These are phyloP conservation scores for Cruciata laevipes DNA, from an alignment of 257 asterid genomes.

Conservation along the genomic window DNA sequence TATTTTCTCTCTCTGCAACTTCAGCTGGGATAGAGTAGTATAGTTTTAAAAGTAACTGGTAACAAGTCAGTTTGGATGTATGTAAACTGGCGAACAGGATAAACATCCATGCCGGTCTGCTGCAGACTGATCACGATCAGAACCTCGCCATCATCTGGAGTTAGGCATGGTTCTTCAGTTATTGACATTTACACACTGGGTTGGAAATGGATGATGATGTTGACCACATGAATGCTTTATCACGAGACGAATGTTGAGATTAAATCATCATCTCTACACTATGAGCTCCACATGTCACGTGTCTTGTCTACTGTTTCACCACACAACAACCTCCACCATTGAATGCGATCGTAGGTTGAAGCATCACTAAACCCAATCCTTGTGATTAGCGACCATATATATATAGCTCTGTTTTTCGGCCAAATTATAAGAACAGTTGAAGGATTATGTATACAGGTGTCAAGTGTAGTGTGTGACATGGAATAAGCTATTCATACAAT, in stretches of 20 bases:
- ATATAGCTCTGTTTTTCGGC: no score
- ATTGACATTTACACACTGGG: background rate
- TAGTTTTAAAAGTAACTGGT: background rate
- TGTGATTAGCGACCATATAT: no score
- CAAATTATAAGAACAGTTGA: no score
- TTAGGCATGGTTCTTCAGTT: background rate
- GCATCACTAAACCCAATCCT: background rate
- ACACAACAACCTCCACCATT: conserved; percentile 1
- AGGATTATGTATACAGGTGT: background rate
- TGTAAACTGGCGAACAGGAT: background rate
- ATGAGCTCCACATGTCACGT: conserved; percentile 1
- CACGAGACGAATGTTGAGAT: background rate
- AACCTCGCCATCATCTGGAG: background rate
- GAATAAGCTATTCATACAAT: background rate
- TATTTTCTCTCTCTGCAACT: no score
- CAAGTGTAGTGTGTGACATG: background rate
- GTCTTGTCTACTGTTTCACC: background rate
- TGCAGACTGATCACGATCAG: background rate
- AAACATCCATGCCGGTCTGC: conserved; percentile 1
- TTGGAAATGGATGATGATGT: background rate
- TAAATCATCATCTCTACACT: background rate
- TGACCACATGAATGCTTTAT: conserved; percentile 4
- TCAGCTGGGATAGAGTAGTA: no score
- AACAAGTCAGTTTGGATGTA: background rate
- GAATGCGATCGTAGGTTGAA: conserved; percentile 1